phyloP scores from a whole-genome alignment of 352 stramenopile species.

The Phytophthora uliginosa region DNA sequence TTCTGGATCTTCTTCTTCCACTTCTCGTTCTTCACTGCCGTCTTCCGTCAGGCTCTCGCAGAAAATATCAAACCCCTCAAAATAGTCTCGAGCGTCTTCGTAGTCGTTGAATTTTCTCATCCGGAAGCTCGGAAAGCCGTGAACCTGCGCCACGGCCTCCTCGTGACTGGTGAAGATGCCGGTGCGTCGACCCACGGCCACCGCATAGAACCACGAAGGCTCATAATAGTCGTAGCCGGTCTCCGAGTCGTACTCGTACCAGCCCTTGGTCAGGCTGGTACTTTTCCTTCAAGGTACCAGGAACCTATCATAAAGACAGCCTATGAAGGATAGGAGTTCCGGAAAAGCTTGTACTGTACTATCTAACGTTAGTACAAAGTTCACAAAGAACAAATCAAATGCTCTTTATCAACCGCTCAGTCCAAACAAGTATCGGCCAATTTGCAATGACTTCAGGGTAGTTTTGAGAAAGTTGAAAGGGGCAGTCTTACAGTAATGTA shows the following conservation, averaged over 20 bases:
- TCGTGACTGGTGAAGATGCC: constrained; percentile 15
- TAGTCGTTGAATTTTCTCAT: constrained; percentile 24
- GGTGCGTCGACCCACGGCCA: constrained; percentile 17
- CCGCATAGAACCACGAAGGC: constrained; percentile 23
- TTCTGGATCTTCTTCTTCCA: constrained; percentile 8
- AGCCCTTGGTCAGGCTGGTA: constrained; percentile 12
- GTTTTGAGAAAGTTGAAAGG: too few relatives aligned
- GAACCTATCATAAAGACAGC: not conserved
- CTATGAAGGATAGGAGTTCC: not conserved
- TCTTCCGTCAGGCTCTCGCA: constrained; percentile 21
- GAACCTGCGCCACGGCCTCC: constrained; percentile 14
- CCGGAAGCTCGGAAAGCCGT: constrained; percentile 11
- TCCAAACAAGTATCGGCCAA: too few relatives aligned
- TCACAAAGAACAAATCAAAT: too few relatives aligned
- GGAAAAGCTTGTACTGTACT: not conserved
- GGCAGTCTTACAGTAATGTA: too few relatives aligned
- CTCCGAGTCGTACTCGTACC: constrained; percentile 43
- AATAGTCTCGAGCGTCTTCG: constrained; percentile 23
- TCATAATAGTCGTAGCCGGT: constrained; percentile 23
- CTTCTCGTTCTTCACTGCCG: constrained; percentile 1
- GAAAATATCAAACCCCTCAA: constrained; percentile 24
- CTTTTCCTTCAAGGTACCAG: not conserved
- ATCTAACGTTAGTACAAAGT: too few relatives aligned
- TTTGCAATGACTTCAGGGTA: too few relatives aligned
- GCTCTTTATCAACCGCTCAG: too few relatives aligned